Conservation (phyloP, 768 basidiomycete species). For the Mycena vulgaris region DNA sequence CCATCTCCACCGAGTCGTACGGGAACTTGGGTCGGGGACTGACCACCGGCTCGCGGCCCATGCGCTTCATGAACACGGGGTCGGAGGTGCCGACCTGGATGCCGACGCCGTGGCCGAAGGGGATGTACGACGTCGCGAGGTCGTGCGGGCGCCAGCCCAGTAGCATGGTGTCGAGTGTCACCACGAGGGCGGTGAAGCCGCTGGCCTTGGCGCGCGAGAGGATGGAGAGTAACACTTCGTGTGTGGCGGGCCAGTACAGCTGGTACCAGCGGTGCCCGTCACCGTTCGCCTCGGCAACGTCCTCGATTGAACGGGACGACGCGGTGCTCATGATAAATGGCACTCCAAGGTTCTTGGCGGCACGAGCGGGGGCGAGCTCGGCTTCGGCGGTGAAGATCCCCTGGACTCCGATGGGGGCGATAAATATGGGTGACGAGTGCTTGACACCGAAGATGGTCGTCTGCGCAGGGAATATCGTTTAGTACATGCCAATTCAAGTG, state of each 20-base stretch:
- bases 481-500: neutral
- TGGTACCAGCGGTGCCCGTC: constrained; percentile 84
- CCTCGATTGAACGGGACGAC: constrained; percentile 79
- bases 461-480: constrained; percentile 56
- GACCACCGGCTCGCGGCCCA: constrained; percentile 61
- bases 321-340: constrained; percentile 87
- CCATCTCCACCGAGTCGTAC: constrained; percentile 65
- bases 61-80: constrained; percentile 81
- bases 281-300: constrained; percentile 82
- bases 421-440: constrained; percentile 71
- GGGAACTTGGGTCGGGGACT: constrained; percentile 67
- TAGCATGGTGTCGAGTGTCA: constrained; percentile 83
- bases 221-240: constrained; percentile 76
- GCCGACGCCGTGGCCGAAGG: constrained; percentile 77
- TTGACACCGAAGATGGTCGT: constrained; percentile 81
- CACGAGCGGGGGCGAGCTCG: constrained; percentile 79
- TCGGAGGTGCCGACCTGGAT: constrained; percentile 79
- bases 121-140: constrained; percentile 73
- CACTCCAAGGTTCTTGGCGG: constrained; percentile 72
- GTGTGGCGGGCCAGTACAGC: constrained; percentile 80
- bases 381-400: constrained; percentile 79
- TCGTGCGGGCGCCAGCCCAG: constrained; percentile 88
- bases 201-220: constrained; percentile 75
- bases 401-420: constrained; percentile 87
- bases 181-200: constrained; percentile 80